Conservation (phyloP, 495 filamentous ascomycete genomes). For the Aspergillus heteromorphus region DNA sequence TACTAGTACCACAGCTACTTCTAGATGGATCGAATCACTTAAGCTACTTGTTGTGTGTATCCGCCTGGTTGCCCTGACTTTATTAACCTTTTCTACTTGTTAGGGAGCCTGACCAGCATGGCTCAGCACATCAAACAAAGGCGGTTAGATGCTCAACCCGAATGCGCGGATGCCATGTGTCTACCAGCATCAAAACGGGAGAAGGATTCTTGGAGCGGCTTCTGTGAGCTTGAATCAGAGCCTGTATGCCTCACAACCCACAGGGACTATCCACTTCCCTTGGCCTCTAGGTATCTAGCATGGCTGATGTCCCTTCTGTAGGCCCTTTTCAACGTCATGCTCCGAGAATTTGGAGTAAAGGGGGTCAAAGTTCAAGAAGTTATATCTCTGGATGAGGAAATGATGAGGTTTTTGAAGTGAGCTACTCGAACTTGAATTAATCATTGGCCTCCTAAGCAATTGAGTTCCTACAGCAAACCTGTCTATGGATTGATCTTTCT, state of each 20-base stretch:
- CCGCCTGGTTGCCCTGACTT: neutral
- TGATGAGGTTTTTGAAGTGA: slow-evolving; percentile 61
- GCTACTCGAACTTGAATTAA: neutral
- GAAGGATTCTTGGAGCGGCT: slow-evolving; percentile 61
- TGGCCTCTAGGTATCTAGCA: neutral
- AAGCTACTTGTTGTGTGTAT: neutral
- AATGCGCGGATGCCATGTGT: slow-evolving; percentile 22
- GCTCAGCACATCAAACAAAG: slow-evolving; percentile 29
- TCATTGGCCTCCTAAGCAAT: neutral
- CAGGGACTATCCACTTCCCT: neutral
- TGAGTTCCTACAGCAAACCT: slow-evolving; percentile 48
- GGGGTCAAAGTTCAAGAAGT: slow-evolving; percentile 75
- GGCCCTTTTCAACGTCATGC: slow-evolving; percentile 80
- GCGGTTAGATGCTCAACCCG: slow-evolving; percentile 20
- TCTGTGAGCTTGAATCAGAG: slow-evolving; percentile 87
- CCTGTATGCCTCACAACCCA: slow-evolving; percentile 51
- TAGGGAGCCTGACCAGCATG: slow-evolving; percentile 20
- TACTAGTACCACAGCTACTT: neutral
- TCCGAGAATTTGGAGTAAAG: slow-evolving; percentile 68
- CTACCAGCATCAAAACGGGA: slow-evolving; percentile 36
- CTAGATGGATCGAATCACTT: neutral
- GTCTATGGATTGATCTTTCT: slow-evolving; percentile 81
- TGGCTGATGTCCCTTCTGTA: slow-evolving; percentile 21
- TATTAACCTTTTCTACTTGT: neutral
- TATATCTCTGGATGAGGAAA: slow-evolving; percentile 64